phyloP scores from a whole-genome alignment of 306 rosid species.

The Phaseolus lunatus region DNA sequence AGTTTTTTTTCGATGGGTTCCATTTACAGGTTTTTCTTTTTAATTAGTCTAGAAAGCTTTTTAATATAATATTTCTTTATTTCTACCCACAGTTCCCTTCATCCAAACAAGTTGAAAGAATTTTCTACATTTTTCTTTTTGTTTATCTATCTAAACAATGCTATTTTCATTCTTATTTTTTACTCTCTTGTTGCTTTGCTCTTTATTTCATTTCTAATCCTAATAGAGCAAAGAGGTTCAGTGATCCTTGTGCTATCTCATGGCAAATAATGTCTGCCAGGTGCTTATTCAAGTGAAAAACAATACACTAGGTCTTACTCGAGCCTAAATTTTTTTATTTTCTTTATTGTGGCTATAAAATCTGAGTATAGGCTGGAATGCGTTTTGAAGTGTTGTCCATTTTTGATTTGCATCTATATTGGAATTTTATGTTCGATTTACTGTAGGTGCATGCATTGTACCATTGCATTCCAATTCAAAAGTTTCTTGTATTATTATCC shows the following conservation, averaged over 20 bases:
- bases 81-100: background rate
- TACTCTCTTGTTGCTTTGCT: background rate
- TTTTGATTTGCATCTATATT: conserved; percentile 35
- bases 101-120: background rate
- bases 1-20: background rate
- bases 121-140: background rate
- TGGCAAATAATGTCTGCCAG: background rate
- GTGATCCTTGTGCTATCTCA: background rate
- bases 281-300: conserved; percentile 2
- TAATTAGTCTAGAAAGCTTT: background rate
- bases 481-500: conserved; percentile 25
- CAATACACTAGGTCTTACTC: background rate
- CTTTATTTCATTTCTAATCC: background rate
- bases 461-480: conserved; percentile 16
- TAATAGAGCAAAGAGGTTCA: background rate
- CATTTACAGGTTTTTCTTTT: background rate
- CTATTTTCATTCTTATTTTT: background rate
- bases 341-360: background rate
- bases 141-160: background rate
- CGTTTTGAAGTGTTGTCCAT: conserved; percentile 7
- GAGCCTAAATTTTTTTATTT: background rate
- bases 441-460: conserved; percentile 32
- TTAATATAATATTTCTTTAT: background rate
- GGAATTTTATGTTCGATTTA: conserved; percentile 9
- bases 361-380: conserved; percentile 7